Base-by-base conservation (phyloP, 345 rosid species). In the Hypericum perforatum region DNA sequence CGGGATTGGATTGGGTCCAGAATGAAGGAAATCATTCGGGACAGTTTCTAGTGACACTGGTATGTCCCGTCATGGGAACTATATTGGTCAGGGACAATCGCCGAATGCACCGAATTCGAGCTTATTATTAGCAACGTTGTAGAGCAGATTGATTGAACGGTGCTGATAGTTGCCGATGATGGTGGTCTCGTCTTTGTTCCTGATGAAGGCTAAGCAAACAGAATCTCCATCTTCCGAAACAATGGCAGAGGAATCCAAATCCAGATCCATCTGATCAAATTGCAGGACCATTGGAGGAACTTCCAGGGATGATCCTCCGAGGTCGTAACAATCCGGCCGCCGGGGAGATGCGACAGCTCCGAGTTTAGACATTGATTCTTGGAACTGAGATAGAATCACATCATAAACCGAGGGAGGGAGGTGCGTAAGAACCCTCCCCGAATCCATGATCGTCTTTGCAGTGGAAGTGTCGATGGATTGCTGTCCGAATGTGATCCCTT, bases 181-280 rank as follows among this genome's bases (percentile, higher is more conserved):
- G 11, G 47, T 49, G 0, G 2, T 0, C 1, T 41, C 52, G 38
- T 52, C 8, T 0, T 16, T 5, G 0, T 60, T 70, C 29, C 11
- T 61, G 37, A 64, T 62, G 11, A 70, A 69, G 7, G 67, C 75
- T 51, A 63, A 57, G 67, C 75, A 70, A 44, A 66, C 69, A 16
- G 69, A 56, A 29, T 37, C 13, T 13, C n/a, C 47, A 0, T 53
- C 53, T 16, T 14, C 39, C 53, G 9, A 47, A 7, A 41, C 52
- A 55, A 70, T 56, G 0, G 58, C 66, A 8, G 58, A 41, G 6
- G 55, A 7, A 9, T 48, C 69, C 65, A 74, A 56, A 5, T 5
- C n/a, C 22, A 65, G 59, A n/a, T 69, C 54, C 16, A 56, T 40
- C 52, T 56, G 39, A 9, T 46, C 67, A 32, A 74, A 63, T n/a